Percentiles rank a stretch among this genome's conserved stretches.
These are phyloP conservation scores for Saccharomyces hybrid DNA, from an alignment of 1,139 yeast species.

Conservation along the genomic window DNA sequence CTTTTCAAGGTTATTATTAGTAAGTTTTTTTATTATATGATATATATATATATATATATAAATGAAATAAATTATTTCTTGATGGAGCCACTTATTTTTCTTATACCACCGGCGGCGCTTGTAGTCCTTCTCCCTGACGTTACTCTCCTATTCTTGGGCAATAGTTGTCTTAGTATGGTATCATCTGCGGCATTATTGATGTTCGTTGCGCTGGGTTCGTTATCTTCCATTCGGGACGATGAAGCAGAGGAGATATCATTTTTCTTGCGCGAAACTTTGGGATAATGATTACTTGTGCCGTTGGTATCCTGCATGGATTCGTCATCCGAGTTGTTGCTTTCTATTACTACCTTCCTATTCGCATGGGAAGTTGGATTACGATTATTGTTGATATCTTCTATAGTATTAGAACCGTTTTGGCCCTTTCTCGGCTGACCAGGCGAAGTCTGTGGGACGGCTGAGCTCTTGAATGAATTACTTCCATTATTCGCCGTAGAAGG, in stretches of 20 bases:
- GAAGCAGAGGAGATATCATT: background rate
- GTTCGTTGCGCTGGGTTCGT: conserved; percentile 2
- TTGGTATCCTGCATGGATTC: conserved; percentile 8
- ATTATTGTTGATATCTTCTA: conserved; percentile 24
- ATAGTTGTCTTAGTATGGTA: conserved; percentile 21
- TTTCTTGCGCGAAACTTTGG: background rate
- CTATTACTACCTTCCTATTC: background rate
- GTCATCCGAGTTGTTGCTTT: conserved; percentile 1
- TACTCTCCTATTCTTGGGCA: conserved; percentile 28
- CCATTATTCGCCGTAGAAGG: conserved; percentile 45
- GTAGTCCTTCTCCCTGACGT: conserved; percentile 28
- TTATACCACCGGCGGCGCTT: conserved; percentile 29
- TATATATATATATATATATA: background rate
- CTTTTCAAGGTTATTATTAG: conserved; percentile 1
- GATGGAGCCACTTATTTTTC: conserved; percentile 28
- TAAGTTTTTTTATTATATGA: background rate
- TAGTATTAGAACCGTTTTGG: conserved; percentile 33
- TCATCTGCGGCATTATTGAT: conserved; percentile 8
- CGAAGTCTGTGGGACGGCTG: conserved; percentile 73
- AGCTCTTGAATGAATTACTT: conserved; percentile 40
- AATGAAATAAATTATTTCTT: conserved; percentile 15
- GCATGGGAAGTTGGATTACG: background rate
- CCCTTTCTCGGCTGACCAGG: conserved; percentile 72
- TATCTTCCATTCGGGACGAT: conserved; percentile 1
- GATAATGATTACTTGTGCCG: conserved; percentile 6